A percentile compares a stretch with the other conserved stretches of the same genome.
Evolutionary conservation across 1,284 basidiomycete genomes (phyloP).

Genomic region (Apiotrichum mycotoxinovorans): DNA sequence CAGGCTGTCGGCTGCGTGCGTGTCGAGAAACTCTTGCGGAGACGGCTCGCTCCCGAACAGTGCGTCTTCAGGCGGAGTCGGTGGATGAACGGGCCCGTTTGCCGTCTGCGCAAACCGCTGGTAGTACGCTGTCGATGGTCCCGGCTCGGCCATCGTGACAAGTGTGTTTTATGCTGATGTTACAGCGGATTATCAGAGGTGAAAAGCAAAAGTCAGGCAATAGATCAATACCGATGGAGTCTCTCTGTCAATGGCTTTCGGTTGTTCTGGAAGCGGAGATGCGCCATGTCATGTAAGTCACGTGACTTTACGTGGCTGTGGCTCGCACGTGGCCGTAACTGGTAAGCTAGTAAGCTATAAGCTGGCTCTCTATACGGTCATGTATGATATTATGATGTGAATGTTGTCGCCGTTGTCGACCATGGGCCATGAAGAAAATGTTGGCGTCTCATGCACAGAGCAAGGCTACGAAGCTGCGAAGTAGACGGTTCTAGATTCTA

Average conservation of each 20-base stretch:
- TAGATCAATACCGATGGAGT: too few relatives aligned
- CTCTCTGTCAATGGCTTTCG: too few relatives aligned
- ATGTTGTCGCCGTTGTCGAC: too few relatives aligned
- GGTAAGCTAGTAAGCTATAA: neutral
- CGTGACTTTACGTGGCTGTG: neutral
- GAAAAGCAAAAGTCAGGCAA: too few relatives aligned
- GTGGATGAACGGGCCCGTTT: slow-evolving; percentile 35
- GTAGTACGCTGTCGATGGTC: slow-evolving; percentile 43
- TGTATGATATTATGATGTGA: too few relatives aligned
- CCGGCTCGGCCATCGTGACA: slow-evolving; percentile 35
- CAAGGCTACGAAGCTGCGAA: too few relatives aligned
- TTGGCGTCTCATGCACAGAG: too few relatives aligned
- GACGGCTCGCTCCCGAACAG: slow-evolving; percentile 17
- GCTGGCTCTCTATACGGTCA: too few relatives aligned
- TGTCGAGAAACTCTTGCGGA: slow-evolving; percentile 13
- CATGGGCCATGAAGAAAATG: too few relatives aligned
- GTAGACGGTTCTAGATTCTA: too few relatives aligned
- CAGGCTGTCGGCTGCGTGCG: slow-evolving; percentile 18
- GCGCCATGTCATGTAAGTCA: neutral
- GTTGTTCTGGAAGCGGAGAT: too few relatives aligned
- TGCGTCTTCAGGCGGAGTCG: slow-evolving; percentile 27
- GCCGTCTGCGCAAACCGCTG: slow-evolving; percentile 33
- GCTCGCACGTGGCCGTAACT: neutral
- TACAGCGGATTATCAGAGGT: too few relatives aligned
- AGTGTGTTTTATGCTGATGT: neutral